These are phyloP conservation scores for Sclerotinia minor DNA, from an alignment of 2,329 filamentous ascomycete species.

Conservation along the genomic window DNA sequence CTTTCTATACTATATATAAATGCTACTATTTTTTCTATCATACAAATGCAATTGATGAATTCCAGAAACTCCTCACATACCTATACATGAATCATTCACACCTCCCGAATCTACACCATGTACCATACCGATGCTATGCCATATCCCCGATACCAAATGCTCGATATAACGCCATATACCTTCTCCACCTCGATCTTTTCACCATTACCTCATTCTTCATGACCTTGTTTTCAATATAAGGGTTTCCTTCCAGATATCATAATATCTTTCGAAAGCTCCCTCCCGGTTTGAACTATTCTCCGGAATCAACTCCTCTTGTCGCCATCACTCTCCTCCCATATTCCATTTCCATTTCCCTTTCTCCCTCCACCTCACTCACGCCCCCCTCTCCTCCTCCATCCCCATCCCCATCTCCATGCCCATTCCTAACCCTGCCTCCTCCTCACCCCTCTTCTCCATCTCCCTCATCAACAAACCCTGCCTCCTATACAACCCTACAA, in stretches of 20 bases:
- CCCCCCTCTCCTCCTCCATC: not conserved
- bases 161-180: not conserved
- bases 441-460: not conserved
- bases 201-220: not conserved
- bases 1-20: constrained; percentile 9
- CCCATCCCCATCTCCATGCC: not conserved
- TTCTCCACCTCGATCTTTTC: too few relatives aligned
- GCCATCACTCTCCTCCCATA: not conserved
- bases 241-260: not conserved
- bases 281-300: not conserved
- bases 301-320: not conserved
- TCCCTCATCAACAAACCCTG: not conserved
- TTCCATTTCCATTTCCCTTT: not conserved
- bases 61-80: not conserved
- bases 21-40: not conserved
- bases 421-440: not conserved
- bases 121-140: not conserved
- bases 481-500: constrained; percentile 29
- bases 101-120: not conserved
- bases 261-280: not conserved
- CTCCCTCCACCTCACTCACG: not conserved
- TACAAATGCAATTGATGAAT: constrained; percentile 3
- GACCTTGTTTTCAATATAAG: not conserved
- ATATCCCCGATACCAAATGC: constrained; percentile 12
- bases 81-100: not conserved